Base-by-base conservation (phyloP, 2,329 filamentous ascomycete genomes). In the Neoarthrinium moseri region DNA sequence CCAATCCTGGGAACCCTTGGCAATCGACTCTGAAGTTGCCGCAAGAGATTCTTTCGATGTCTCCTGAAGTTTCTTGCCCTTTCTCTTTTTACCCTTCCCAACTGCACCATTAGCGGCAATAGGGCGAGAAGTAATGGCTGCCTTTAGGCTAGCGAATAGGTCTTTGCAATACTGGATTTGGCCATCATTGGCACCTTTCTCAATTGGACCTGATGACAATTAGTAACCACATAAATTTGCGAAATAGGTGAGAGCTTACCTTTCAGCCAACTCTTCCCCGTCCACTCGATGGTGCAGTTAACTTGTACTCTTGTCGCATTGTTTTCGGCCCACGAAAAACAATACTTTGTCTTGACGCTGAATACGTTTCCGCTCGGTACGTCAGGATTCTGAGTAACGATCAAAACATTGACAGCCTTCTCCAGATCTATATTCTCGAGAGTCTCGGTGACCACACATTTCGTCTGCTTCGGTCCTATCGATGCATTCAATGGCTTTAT, bases 191-290 rank as follows among this genome's bases (percentile, higher is more conserved):
- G 91, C 90, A 49, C 90, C 92, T 65, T 96, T 96, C 64, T 99
- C 94, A 56, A 99, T 99, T 2, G 94, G 89, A 51, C 88, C 91
- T 96, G 54, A 27, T 0, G 39, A 22, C 36, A 26, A 45, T 52
- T 24, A 52, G 42, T 29, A 38, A 36, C 23, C 20, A 6, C 12
- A 13, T 6, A 12, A 35, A 22, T 15, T 13, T 6, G 20, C 15
- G 13, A 27, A 12, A 5, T 7, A 5, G 50, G 10, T n/a, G n/a
- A 24, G n/a, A 5, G 61, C 74, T 63, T 73, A 95, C 91, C 89
- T 73, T 94, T 96, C 36, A 99, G 72, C 94, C 94, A 99, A 72
- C 91, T 96, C 76, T 97, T 99, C 57, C 91, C 91, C 4, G 86
- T 86, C 95, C 95, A 99, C 61, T 99, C 95, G 34, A 96, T 88